Conservation (phyloP, 306 rosid genomes). For the Boehmeria nivea region DNA sequence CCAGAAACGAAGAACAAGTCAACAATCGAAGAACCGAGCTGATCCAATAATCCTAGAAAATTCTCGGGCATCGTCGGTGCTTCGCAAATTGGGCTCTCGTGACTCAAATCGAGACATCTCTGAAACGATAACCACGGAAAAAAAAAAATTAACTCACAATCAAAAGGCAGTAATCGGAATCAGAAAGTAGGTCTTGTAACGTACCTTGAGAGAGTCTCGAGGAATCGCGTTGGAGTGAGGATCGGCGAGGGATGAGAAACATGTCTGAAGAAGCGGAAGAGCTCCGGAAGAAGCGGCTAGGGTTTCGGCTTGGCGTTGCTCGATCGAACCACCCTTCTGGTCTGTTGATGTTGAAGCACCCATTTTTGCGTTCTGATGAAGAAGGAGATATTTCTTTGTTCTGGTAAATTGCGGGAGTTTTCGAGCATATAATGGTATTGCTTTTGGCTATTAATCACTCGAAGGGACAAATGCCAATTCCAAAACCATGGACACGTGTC, state of each 20-base stretch:
- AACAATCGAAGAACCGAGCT: conserved; percentile 46
- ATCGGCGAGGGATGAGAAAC: conserved; percentile 58
- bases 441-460: too few relatives aligned
- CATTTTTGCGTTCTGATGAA: conserved; percentile 28
- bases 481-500: too few relatives aligned
- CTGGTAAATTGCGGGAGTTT: too few relatives aligned
- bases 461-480: too few relatives aligned
- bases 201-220: conserved; percentile 47
- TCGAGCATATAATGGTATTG: too few relatives aligned
- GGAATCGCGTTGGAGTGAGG: conserved; percentile 50
- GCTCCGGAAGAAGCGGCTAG: conserved; percentile 69
- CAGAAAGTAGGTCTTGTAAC: neutral
- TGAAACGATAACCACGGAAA: conserved; percentile 22
- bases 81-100: conserved; percentile 30
- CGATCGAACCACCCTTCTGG: conserved; percentile 35
- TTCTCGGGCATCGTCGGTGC: conserved; percentile 27
- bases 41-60: conserved; percentile 51
- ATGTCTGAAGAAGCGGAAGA: conserved; percentile 64
- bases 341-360: conserved; percentile 74
- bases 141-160: neutral
- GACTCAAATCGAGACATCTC: conserved; percentile 49
- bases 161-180: neutral
- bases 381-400: too few relatives aligned
- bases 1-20: conserved; percentile 51
- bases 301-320: conserved; percentile 60